Evolutionary conservation across 129 eudicot genomes (phyloP), one percentile per base, ranked within the genome.

Genomic region (Helianthus tuberosus): DNA sequence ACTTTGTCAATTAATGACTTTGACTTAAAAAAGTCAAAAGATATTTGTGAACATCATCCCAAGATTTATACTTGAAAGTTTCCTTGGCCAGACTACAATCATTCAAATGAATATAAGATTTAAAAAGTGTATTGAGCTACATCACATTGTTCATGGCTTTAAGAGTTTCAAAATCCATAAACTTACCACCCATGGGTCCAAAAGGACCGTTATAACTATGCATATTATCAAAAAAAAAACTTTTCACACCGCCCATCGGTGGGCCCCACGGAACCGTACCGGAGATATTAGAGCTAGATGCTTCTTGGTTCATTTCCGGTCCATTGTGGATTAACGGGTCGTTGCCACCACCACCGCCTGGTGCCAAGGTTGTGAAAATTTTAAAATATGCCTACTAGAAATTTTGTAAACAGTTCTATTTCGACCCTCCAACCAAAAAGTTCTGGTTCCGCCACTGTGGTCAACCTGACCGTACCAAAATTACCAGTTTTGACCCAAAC

Each of bases 261-360:
- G 91, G 76, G 61, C 83, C 90, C 98, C 98, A 93, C 2, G 96
- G 96, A 66, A 74, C 83, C 8, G 87, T 88, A 68, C 74, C 75
- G 6, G 80, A 66, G 5, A 81, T 62, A 54, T 83, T 86, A 16
- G 96, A 92, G 66, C 89, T 62, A 0, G 94, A 92, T 8, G 84
- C 91, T 77, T 93, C 98, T 70, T 87, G 92, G 71, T 86, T 90
- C 86, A 86, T 62, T 65, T 78, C 66, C 4, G 78, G 83, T 46
- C 72, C 83, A 15, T 64, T 77, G 48, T 88, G 81, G 61, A 71
- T 79, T 54, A 87, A 85, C 5, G 98, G 96, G 3, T 93, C 83
- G 78, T 84, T 88, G 7, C 84, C 94, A 1, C 79, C 67, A 1
- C 89, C 58, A 47, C 70, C 88, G 47, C 84, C 81, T 8, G 87